Base-by-base conservation (phyloP, 129 eudicot species). In the Erigeron canadensis region DNA sequence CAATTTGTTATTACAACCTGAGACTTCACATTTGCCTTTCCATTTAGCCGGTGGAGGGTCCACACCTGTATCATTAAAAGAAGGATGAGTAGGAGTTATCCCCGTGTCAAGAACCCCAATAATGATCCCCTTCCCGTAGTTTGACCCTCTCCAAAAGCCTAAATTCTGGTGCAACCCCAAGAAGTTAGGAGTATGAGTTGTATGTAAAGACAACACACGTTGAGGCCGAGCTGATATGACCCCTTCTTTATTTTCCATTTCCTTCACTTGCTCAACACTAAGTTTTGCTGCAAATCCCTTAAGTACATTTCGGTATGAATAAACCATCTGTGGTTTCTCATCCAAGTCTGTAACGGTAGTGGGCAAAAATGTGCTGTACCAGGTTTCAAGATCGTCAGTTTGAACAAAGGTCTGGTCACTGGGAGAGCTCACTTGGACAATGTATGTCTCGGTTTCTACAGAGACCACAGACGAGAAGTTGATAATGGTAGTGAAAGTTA, bases 21-120 rank as follows among this genome's bases (percentile, higher is more conserved):
- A 13, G 9, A 75, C 72, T 7, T 68, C 83, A 64, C 84, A 81
- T 64, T 50, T 76, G 7, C 85, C 85, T 75, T 80, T 63, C 88
- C 88, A 84, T 69, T 65, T 80, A 12, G 74, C 40, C 0, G 87
- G 87, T n/a, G 84, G 84, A 62, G 87, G 80, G 17, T 42, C 67
- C 42, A 83, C 38, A 4, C 80, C 81, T 8, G 55, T 40, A 69
- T 76, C 85, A 8, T 70, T 58, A 76, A 76, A 81, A 4, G 81
- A 81, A 45, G 84, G 84, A 63, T 80, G 80, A 60, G 13, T 28
- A 0, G 84, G 84, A 21, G 81, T 69, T 41, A 81, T 76, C 48
- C 85, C 85, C 0, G 79, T 23, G 70, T 81, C 81, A 1, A 81
- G 40, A 58, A 81, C 55, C 22, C 85, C 85, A 17, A 81, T 54